Conservation (phyloP, 495 filamentous ascomycete genomes). For the Choiromyces venosus region DNA sequence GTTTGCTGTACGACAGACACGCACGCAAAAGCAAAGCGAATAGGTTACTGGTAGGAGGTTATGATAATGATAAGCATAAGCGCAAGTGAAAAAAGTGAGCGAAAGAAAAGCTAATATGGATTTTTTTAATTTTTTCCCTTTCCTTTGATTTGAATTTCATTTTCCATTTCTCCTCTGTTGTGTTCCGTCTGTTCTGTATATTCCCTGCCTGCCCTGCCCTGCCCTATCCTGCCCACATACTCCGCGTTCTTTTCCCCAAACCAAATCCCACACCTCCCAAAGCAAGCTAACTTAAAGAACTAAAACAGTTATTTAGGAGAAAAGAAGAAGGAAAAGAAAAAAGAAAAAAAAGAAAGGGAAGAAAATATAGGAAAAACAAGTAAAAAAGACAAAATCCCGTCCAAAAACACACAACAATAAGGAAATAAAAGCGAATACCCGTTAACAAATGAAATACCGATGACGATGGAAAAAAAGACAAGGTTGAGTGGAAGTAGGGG, state of each 20-base stretch:
- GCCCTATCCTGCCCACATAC: not conserved
- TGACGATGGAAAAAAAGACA: not conserved
- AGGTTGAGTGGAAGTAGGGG: not conserved
- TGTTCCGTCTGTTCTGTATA: too few relatives aligned
- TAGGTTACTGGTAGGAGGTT: not conserved
- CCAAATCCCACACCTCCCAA: not conserved
- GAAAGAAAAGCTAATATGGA: not conserved
- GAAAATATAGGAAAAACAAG: not conserved
- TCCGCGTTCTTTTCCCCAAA: too few relatives aligned
- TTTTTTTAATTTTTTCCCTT: not conserved
- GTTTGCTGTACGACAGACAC: not conserved
- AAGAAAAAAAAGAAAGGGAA: not conserved
- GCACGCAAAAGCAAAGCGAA: not conserved
- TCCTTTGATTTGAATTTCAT: not conserved
- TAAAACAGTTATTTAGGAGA: not conserved
- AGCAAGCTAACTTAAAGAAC: not conserved
- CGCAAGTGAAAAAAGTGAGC: not conserved
- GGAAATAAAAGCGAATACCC: not conserved
- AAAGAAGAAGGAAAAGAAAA: not conserved
- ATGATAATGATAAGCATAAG: not conserved
- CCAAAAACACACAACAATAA: not conserved
- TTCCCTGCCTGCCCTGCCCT: not conserved
- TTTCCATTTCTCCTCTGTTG: too few relatives aligned
- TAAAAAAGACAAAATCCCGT: conserved; percentile 4
- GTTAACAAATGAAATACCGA: not conserved